Conservation (phyloP, 2,329 filamentous ascomycete species). For the Epichloe sp. region DNA sequence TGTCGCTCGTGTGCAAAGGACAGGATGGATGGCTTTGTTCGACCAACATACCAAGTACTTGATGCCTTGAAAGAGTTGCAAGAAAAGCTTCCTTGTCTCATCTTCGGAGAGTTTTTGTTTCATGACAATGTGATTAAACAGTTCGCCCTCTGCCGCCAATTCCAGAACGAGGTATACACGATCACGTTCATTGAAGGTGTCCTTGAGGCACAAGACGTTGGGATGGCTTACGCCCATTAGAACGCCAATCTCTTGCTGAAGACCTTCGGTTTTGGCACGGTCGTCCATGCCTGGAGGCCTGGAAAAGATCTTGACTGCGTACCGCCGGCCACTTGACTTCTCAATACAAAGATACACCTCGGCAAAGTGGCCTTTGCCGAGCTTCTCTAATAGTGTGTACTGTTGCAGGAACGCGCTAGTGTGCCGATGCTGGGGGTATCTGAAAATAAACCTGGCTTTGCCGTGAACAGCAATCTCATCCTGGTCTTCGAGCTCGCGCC, state of each 20-base stretch:
- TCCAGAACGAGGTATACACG: conserved; percentile 88
- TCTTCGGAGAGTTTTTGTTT: conserved; percentile 77
- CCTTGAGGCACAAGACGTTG: conserved; percentile 83
- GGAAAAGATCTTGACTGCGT: conserved; percentile 90
- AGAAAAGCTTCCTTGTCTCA: conserved; percentile 76
- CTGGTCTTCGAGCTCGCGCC: conserved; percentile 73
- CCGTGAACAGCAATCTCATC: conserved; percentile 84
- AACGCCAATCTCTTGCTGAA: conserved; percentile 93
- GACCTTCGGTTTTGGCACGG: conserved; percentile 65
- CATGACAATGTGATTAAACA: conserved; percentile 91
- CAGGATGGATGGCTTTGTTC: neutral
- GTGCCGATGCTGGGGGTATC: conserved; percentile 65
- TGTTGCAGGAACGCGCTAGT: conserved; percentile 74
- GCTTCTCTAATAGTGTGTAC: conserved; percentile 70
- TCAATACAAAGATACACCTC: conserved; percentile 87
- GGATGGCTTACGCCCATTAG: conserved; percentile 95
- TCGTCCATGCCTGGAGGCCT: conserved; percentile 74
- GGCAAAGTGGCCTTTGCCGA: conserved; percentile 92
- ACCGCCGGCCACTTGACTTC: conserved; percentile 67
- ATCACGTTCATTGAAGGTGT: conserved; percentile 84
- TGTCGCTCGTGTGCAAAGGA: neutral
- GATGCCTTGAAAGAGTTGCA: conserved; percentile 82
- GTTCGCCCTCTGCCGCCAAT: conserved; percentile 79
- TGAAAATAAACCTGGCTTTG: conserved; percentile 78
- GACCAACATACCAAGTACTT: conserved; percentile 70